Evolutionary conservation across 1,284 basidiomycete genomes (phyloP).

Genomic region (Vanrija sp.): DNA sequence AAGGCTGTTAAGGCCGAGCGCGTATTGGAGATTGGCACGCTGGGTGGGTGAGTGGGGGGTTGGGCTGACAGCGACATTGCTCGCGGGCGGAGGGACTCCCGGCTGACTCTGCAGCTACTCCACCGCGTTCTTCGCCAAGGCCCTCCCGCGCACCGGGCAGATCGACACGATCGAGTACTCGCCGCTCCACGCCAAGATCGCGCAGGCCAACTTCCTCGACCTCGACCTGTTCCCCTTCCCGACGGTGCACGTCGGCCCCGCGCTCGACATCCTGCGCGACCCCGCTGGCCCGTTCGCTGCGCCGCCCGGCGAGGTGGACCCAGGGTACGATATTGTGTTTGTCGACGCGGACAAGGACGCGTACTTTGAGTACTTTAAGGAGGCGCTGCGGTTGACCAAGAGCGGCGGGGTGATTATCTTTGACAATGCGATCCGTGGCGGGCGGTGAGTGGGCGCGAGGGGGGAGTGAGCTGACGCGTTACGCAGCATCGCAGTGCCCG

Average conservation of each 20-base stretch:
- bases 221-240: constrained; percentile 42
- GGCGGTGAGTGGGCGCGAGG: constrained; percentile 38
- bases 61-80: too few species aligned
- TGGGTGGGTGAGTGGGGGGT: constrained; percentile 31
- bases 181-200: constrained; percentile 31
- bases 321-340: constrained; percentile 41
- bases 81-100: too few species aligned
- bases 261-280: constrained; percentile 28
- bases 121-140: constrained; percentile 34
- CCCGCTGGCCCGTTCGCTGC: constrained; percentile 16
- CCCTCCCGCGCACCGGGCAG: constrained; percentile 34
- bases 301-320: constrained; percentile 24
- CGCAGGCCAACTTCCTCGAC: constrained; percentile 37
- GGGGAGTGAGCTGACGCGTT: too few species aligned
- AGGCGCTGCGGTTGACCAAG: constrained; percentile 30
- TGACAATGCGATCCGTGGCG: constrained; percentile 38
- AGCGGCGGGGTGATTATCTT: constrained; percentile 39
- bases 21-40: constrained; percentile 42
- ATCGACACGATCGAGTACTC: constrained; percentile 42
- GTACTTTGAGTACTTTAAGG: constrained; percentile 34
- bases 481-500: constrained; percentile 12
- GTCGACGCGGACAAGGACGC: constrained; percentile 43
- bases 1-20: constrained; percentile 30
- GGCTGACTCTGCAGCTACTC: constrained; percentile 24
- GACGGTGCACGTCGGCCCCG: constrained; percentile 34